A percentile compares a stretch with the other conserved stretches of the same genome.
Conservation (phyloP, 306 rosid species). For the Malus asiatica region DNA sequence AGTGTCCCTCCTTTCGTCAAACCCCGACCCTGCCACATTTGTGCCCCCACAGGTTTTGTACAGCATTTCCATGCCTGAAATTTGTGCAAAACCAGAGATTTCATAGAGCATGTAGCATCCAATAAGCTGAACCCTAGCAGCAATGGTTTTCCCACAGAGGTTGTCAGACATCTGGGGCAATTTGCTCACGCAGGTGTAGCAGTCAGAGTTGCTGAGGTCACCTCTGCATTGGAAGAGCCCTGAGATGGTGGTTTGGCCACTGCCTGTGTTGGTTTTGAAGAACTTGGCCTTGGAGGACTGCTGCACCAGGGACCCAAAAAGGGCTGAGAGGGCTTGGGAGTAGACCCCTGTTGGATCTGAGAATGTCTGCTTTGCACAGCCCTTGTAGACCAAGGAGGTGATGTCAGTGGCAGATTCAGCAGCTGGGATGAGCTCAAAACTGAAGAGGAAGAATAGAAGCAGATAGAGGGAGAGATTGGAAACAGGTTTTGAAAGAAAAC, state of each 20-base stretch:
- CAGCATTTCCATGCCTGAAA: constrained; percentile 79
- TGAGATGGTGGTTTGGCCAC: constrained; percentile 51
- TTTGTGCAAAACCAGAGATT: constrained; percentile 64
- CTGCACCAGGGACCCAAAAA: constrained; percentile 59
- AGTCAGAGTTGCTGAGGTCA: constrained; percentile 66
- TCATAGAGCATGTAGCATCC: constrained; percentile 87
- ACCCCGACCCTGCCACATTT: constrained; percentile 67
- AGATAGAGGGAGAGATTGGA: constrained; percentile 21
- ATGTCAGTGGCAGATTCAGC: constrained; percentile 53
- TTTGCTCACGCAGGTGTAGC: constrained; percentile 70
- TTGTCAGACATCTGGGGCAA: constrained; percentile 52
- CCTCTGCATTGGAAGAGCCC: constrained; percentile 93
- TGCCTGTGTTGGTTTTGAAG: constrained; percentile 61
- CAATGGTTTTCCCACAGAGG: constrained; percentile 66
- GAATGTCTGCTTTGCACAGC: constrained; percentile 74
- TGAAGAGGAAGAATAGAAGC: constrained; percentile 4
- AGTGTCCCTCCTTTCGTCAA: constrained; percentile 70
- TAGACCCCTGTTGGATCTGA: constrained; percentile 81
- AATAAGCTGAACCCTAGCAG: constrained; percentile 70
- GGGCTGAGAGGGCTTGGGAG: constrained; percentile 76
- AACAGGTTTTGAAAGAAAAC: constrained; percentile 30
- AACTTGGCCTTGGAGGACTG: constrained; percentile 70
- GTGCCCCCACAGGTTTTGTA: constrained; percentile 66
- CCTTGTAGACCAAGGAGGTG: constrained; percentile 74
- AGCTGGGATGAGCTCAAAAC: constrained; percentile 27